Base-by-base conservation (phyloP, 805 yeast genomes). In the Wickerhamiella galacta region DNA sequence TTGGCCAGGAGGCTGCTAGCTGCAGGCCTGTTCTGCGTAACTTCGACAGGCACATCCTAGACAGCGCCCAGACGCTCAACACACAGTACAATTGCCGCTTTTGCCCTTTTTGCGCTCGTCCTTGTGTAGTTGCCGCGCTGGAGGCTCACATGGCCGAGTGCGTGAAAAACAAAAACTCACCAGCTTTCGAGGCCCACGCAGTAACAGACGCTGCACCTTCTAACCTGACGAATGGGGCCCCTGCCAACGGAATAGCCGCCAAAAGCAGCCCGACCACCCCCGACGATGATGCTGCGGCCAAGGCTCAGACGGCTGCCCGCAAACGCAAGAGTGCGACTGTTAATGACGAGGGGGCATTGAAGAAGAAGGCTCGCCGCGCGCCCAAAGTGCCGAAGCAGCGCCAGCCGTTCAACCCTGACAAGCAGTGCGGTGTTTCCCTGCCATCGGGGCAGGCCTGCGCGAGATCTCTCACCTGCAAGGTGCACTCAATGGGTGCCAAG, bases 401-500 rank as follows among this genome's bases (percentile, higher is more conserved):
- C 3, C 30, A 20, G 30, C 30, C 22, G 22, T 17, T 82, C 16
- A 90, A 82, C 56, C 87, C 83, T 21, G 93, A 82, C 49, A 72
- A 67, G 44, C 94, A 83, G 54, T 82, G 95, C 62, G 95, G 95
- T 53, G 95, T 83, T 7, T 75, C 80, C 4, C 58, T 83, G 39
- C 81, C 92, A 1, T 75, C 73, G 41, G 93, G 93, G 6, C 92
- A 90, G 0, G 72, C 69, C 48, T 82, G 95, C 61, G 93, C 93
- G 1, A 63, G 94, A 35, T 80, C 93, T 0, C 58, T 82, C 43
- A 82, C 94, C 0, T 82, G 95, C 61, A 82, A 82, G 49, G 80
- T 94, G 0, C 95, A 82, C 55, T 77, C 93, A 2, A 80, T 82
- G 92, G 93, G 93, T 19, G 92, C 93, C 21, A 82, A 82, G 46